phyloP scores from a whole-genome alignment of 257 asterid species.

The Coffea eugenioides region DNA sequence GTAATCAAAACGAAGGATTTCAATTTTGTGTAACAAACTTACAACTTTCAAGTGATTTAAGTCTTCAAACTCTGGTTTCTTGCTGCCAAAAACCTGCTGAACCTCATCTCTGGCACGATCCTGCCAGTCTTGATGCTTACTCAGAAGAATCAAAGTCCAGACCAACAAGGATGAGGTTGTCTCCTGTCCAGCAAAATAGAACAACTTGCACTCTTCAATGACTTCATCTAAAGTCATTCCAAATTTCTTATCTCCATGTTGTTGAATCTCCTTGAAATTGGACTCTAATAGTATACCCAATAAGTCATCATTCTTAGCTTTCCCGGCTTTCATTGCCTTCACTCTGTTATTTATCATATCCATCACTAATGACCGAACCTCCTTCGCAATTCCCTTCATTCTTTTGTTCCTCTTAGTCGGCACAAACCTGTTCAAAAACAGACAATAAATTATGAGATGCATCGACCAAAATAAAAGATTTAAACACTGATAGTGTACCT shows the following conservation, averaged over 20 bases:
- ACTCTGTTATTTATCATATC: constrained; percentile 37
- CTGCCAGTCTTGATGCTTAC: constrained; percentile 30
- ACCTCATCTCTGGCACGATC: constrained; percentile 25
- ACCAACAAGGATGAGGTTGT: constrained; percentile 24
- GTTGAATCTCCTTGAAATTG: constrained; percentile 24
- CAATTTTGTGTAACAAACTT: neutral
- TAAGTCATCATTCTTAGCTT: constrained; percentile 29
- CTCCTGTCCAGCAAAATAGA: constrained; percentile 31
- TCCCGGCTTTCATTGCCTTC: constrained; percentile 38
- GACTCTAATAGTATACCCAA: constrained; percentile 26
- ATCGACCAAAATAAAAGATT: neutral
- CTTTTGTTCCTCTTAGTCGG: constrained; percentile 46
- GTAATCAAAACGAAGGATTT: no score
- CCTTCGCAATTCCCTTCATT: constrained; percentile 37
- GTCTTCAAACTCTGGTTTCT: constrained; percentile 9
- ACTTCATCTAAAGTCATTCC: constrained; percentile 31
- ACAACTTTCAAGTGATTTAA: constrained; percentile 23
- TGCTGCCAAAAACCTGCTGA: constrained; percentile 3
- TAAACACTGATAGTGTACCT: constrained; percentile 17
- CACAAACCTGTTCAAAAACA: constrained; percentile 29
- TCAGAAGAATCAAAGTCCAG: constrained; percentile 26
- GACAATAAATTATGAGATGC: neutral
- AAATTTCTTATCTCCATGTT: constrained; percentile 11
- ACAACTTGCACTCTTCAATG: constrained; percentile 31
- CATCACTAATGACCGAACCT: constrained; percentile 35